A percentile compares a stretch with the other conserved stretches of the same genome.
Conservation (phyloP, 2,329 filamentous ascomycete genomes). For the Keithomyces neogunnii region DNA sequence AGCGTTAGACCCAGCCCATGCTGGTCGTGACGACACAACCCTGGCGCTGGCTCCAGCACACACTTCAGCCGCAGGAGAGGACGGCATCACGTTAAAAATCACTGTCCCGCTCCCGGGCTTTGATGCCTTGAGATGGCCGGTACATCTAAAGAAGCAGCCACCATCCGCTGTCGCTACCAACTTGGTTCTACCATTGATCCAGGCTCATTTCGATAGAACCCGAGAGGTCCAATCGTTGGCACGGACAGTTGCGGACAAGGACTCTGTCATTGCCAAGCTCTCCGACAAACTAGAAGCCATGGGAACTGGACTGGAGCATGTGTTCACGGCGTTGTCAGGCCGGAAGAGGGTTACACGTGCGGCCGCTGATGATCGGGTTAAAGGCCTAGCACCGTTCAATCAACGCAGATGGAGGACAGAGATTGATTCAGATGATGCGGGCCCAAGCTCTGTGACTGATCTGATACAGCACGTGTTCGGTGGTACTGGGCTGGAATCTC, state of each 20-base stretch:
- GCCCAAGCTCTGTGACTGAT: slow-evolving; percentile 21
- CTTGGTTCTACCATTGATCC: slow-evolving; percentile 44
- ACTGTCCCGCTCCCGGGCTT: slow-evolving; percentile 58
- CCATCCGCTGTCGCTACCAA: slow-evolving; percentile 34
- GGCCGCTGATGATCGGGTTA: slow-evolving; percentile 38
- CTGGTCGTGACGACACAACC: slow-evolving; percentile 34
- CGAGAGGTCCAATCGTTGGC: slow-evolving; percentile 35
- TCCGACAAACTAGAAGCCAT: slow-evolving; percentile 45
- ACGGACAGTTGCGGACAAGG: slow-evolving; percentile 38
- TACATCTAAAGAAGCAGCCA: slow-evolving; percentile 43
- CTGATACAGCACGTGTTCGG: slow-evolving; percentile 36
- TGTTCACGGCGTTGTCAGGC: slow-evolving; percentile 42
- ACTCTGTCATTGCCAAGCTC: slow-evolving; percentile 40
- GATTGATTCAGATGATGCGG: slow-evolving; percentile 14
- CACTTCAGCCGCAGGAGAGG: slow-evolving; percentile 24
- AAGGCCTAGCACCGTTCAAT: slow-evolving; percentile 42
- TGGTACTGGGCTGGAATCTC: slow-evolving; percentile 21
- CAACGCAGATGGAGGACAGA: slow-evolving; percentile 28
- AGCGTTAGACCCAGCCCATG: slow-evolving; percentile 39
- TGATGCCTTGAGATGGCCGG: slow-evolving; percentile 54
- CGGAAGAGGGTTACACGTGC: slow-evolving; percentile 37
- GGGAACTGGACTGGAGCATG: slow-evolving; percentile 42
- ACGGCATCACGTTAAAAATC: slow-evolving; percentile 42
- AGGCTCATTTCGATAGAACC: slow-evolving; percentile 31
- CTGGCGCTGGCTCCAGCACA: slow-evolving; percentile 32